These are phyloP conservation scores for Sporothrix dimorphospora DNA, from an alignment of 2,329 filamentous ascomycete genomes.

Conservation along the genomic window DNA sequence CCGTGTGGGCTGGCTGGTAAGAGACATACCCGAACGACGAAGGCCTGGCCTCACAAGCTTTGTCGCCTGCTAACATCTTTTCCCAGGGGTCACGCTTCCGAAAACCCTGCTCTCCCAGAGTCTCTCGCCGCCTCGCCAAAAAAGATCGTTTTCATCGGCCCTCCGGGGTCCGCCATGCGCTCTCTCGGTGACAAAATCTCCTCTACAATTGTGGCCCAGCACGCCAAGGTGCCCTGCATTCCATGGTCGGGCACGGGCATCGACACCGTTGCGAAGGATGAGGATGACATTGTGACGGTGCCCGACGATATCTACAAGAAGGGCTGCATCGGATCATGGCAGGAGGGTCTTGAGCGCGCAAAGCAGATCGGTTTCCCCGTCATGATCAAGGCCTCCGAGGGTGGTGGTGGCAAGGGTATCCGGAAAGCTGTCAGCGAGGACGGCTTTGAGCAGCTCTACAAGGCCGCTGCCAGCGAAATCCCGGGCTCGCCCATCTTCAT, in stretches of 20 bases:
- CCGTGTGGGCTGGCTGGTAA: conserved; percentile 98
- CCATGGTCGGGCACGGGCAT: conserved; percentile 99
- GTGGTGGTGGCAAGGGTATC: conserved; percentile 98
- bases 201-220: conserved; percentile 97
- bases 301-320: conserved; percentile 81
- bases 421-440: conserved; percentile 88
- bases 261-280: conserved; percentile 75
- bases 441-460: conserved; percentile 84
- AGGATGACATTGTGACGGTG: conserved; percentile 88
- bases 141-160: conserved; percentile 99
- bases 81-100: conserved; percentile 88
- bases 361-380: conserved; percentile 94
- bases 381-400: conserved; percentile 99
- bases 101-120: conserved; percentile 97
- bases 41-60: no score
- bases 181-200: conserved; percentile 99
- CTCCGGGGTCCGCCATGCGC: conserved; percentile 96
- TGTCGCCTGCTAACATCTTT: conserved; percentile 6
- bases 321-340: conserved; percentile 85
- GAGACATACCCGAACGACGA: conserved; percentile 39
- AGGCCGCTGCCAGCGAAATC: conserved; percentile 94
- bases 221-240: conserved; percentile 94
- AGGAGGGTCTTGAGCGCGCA: conserved; percentile 87
- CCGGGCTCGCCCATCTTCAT: conserved; percentile 99
- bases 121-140: conserved; percentile 94